Conservation (phyloP, 768 basidiomycete species). For the Rhodosporidiobolus sp. region DNA sequence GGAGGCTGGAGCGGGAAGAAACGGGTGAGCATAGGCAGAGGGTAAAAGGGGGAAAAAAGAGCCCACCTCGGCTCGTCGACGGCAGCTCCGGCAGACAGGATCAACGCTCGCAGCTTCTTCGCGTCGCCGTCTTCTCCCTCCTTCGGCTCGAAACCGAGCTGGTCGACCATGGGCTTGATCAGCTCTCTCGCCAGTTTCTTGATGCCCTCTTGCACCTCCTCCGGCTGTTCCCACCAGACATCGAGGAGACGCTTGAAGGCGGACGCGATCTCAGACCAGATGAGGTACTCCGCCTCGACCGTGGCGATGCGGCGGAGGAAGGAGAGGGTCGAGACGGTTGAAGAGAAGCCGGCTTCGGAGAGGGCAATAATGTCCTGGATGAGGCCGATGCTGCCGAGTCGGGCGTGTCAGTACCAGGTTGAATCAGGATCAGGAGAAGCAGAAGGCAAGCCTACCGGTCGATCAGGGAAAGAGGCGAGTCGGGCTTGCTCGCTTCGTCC, state of each 20-base stretch:
- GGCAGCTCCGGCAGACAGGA: conserved; percentile 3
- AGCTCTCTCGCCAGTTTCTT: conserved; percentile 46
- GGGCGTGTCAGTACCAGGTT: too few species aligned
- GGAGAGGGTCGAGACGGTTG: conserved; percentile 42
- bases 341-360: conserved; percentile 39
- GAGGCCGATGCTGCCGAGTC: conserved; percentile 70
- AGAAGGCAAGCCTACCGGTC: conserved; percentile 65
- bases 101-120: conserved; percentile 7
- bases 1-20: background rate
- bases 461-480: conserved; percentile 67
- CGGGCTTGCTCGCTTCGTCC: conserved; percentile 63
- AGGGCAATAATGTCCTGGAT: conserved; percentile 77
- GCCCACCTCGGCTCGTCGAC: conserved; percentile 21
- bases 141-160: conserved; percentile 71
- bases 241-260: conserved; percentile 59
- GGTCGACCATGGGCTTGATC: conserved; percentile 68
- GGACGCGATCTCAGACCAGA: conserved; percentile 68
- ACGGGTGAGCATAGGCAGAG: background rate
- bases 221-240: conserved; percentile 78
- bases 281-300: conserved; percentile 56
- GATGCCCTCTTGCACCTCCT: conserved; percentile 55
- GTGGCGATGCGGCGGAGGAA: conserved; percentile 71
- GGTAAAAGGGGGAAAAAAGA: background rate
- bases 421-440: too few species aligned
- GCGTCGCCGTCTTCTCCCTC: conserved; percentile 56